Evolutionary conservation across 73 alveolate genomes (phyloP).

Genomic region (Paramecium octaurelia): DNA sequence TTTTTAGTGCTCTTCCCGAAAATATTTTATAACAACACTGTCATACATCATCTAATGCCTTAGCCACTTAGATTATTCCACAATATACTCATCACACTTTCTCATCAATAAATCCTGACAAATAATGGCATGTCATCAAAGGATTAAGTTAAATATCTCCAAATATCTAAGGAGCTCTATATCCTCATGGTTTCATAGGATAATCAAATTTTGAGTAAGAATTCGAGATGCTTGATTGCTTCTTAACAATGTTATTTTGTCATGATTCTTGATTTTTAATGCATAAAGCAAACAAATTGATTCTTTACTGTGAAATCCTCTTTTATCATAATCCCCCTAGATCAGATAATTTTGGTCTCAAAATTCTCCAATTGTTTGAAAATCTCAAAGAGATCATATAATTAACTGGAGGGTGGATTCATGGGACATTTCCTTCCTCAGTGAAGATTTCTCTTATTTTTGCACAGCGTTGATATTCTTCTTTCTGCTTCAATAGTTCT

Average conservation of each 20-base stretch:
- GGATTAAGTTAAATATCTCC: slow-evolving; percentile 89
- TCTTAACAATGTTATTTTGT: slow-evolving; percentile 81
- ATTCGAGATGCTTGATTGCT: slow-evolving; percentile 90
- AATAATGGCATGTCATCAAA: slow-evolving; percentile 75
- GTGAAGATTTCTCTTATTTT: slow-evolving; percentile 71
- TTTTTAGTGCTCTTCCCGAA: not conserved
- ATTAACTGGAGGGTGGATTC: slow-evolving; percentile 82
- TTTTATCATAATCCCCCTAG: slow-evolving; percentile 92
- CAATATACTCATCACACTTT: slow-evolving; percentile 92
- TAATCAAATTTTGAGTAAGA: slow-evolving; percentile 86
- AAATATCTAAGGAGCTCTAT: slow-evolving; percentile 83
- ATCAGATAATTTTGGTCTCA: slow-evolving; percentile 86
- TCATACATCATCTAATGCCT: slow-evolving; percentile 58
- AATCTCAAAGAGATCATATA: slow-evolving; percentile 77
- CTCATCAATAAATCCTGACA: slow-evolving; percentile 86
- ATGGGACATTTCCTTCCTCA: slow-evolving; percentile 83
- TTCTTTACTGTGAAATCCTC: slow-evolving; percentile 91
- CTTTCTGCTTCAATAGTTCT: slow-evolving; percentile 51
- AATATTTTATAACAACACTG: not conserved
- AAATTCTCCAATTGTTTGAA: slow-evolving; percentile 86
- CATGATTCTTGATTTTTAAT: slow-evolving; percentile 86
- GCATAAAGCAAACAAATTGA: slow-evolving; percentile 88
- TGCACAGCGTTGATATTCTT: slow-evolving; percentile 4
- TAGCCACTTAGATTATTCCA: slow-evolving; percentile 70
- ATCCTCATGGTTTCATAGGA: slow-evolving; percentile 88